phyloP scores from a whole-genome alignment of 345 rosid species.

The Salix brachista region DNA sequence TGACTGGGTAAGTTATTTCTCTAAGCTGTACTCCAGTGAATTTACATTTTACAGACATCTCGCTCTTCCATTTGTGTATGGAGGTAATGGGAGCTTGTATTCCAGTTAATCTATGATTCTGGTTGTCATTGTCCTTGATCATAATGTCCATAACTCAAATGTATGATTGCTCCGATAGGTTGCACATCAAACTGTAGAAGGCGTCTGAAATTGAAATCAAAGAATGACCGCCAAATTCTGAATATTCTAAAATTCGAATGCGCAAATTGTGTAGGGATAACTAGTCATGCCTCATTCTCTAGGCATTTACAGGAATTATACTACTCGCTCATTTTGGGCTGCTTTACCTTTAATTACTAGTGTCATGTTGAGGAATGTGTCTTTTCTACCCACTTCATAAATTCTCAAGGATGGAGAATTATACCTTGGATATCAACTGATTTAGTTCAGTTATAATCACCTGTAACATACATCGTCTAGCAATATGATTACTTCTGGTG shows the following conservation, averaged over 20 bases:
- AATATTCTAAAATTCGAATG: not conserved
- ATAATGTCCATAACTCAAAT: not conserved
- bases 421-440: not conserved
- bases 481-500: not conserved
- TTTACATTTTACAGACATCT: not conserved
- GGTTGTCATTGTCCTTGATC: not conserved
- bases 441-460: not conserved
- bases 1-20: slow-evolving; percentile 56
- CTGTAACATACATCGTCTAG: not conserved
- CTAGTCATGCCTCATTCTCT: not conserved
- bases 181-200: not conserved
- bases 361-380: not conserved
- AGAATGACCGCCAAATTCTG: not conserved
- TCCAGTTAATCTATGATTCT: not conserved
- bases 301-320: not conserved
- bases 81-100: not conserved
- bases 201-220: not conserved
- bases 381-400: not conserved
- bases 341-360: not conserved
- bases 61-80: not conserved
- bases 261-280: not conserved
- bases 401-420: not conserved
- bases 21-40: not conserved
- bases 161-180: not conserved
- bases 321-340: not conserved